Evolutionary conservation across 495 filamentous ascomycete species (phyloP).

Genomic region (Aspergillus nidulans): DNA sequence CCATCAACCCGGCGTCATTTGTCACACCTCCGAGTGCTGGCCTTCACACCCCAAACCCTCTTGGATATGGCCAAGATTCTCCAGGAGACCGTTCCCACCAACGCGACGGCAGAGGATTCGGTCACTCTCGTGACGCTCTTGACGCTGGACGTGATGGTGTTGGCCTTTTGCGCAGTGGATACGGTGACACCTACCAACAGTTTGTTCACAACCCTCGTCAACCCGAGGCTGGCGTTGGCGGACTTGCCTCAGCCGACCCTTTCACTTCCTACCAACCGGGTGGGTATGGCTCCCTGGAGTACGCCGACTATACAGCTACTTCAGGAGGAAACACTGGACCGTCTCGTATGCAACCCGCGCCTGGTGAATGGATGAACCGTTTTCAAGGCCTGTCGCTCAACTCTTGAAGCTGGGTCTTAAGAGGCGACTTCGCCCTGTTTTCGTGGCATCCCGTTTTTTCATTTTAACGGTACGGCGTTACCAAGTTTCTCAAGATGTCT

Average conservation of each 20-base stretch:
- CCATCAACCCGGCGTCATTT: slow-evolving; percentile 96
- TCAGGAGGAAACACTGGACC: slow-evolving; percentile 21
- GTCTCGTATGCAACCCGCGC: slow-evolving; percentile 33
- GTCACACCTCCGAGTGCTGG: slow-evolving; percentile 70
- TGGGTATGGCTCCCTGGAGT: slow-evolving; percentile 32
- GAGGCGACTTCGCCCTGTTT: not conserved
- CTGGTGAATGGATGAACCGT: slow-evolving; percentile 40
- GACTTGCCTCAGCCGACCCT: slow-evolving; percentile 29
- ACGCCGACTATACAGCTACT: slow-evolving; percentile 30
- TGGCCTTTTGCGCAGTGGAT: slow-evolving; percentile 31
- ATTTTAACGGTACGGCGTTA: not conserved
- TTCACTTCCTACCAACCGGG: slow-evolving; percentile 33
- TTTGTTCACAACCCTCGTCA: slow-evolving; percentile 31
- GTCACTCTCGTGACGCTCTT: slow-evolving; percentile 23
- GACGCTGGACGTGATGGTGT: slow-evolving; percentile 30
- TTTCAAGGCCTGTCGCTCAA: slow-evolving; percentile 53
- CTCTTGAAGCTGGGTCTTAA: slow-evolving; percentile 25
- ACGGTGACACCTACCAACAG: slow-evolving; percentile 35
- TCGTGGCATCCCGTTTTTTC: slow-evolving; percentile 5
- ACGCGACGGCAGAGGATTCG: slow-evolving; percentile 31
- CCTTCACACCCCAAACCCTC: slow-evolving; percentile 46
- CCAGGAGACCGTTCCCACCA: slow-evolving; percentile 32
- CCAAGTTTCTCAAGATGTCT: not conserved
- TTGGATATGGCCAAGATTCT: slow-evolving; percentile 33
- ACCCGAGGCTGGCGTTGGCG: slow-evolving; percentile 21